Percentiles rank a stretch among this genome's conserved stretches.
Conservation (phyloP, 176 grass and related monocot genomes). For the Musa itinerans region DNA sequence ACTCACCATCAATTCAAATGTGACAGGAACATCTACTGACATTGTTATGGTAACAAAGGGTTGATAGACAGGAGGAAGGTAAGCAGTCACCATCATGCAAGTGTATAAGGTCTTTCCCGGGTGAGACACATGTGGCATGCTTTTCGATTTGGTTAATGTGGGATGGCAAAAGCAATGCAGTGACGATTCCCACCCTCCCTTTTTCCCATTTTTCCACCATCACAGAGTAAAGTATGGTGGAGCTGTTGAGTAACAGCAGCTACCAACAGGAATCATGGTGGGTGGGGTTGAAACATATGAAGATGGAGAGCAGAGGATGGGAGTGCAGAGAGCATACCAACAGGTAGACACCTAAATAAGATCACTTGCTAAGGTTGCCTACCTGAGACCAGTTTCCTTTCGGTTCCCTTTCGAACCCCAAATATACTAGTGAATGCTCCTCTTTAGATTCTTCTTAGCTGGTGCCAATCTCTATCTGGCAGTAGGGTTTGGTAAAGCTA, state of each 20-base stretch:
- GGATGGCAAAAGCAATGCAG: neutral
- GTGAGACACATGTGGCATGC: conserved; percentile 3
- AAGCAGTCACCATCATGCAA: neutral
- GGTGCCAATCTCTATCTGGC: neutral
- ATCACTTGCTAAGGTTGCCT: conserved; percentile 7
- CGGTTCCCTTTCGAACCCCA: neutral
- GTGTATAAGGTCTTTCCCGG: neutral
- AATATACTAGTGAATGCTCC: neutral
- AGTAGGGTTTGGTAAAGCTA: neutral
- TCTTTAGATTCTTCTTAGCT: neutral
- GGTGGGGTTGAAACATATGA: neutral
- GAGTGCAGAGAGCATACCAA: neutral
- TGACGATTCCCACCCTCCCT: neutral
- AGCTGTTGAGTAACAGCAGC: conserved; percentile 8
- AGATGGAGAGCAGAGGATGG: neutral
- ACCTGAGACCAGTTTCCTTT: neutral
- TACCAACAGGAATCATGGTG: neutral
- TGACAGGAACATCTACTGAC: no score
- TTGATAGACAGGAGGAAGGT: neutral
- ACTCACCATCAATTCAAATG: no score
- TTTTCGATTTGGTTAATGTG: conserved; percentile 32
- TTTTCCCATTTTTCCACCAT: conserved; percentile 3
- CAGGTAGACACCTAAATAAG: neutral
- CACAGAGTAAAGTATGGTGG: conserved; percentile 2
- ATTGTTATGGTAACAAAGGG: neutral